Evolutionary conservation across 2,329 filamentous ascomycete species (phyloP).

Genomic region (Macroventuria anomochaeta): DNA sequence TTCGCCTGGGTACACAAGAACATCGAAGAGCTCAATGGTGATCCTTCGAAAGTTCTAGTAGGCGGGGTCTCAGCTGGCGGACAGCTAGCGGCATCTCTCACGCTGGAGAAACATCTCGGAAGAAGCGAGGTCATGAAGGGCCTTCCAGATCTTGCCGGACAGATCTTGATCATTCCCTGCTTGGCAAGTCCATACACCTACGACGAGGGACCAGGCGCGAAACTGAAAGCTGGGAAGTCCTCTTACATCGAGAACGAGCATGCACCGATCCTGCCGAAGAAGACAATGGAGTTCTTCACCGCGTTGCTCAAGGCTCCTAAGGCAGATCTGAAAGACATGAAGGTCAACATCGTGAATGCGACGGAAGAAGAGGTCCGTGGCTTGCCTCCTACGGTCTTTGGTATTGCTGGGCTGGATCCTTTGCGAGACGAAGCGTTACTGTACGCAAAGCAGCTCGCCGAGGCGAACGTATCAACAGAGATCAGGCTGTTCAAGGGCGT

Average conservation of each 20-base stretch:
- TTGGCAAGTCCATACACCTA: conserved; percentile 51
- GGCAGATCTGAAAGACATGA: conserved; percentile 41
- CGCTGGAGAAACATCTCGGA: conserved; percentile 54
- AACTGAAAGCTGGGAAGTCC: conserved; percentile 50
- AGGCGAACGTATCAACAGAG: conserved; percentile 58
- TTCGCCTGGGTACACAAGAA: conserved; percentile 62
- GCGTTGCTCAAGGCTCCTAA: conserved; percentile 26
- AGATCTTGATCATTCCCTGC: conserved; percentile 50
- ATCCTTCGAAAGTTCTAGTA: conserved; percentile 54
- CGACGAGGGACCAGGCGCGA: conserved; percentile 45
- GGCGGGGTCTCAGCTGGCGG: conserved; percentile 60
- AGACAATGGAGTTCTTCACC: conserved; percentile 45
- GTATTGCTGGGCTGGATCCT: conserved; percentile 59
- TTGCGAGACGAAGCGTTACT: conserved; percentile 58
- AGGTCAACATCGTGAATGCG: conserved; percentile 41
- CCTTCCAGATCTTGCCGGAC: conserved; percentile 54
- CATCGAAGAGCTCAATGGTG: conserved; percentile 49
- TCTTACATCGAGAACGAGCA: conserved; percentile 51
- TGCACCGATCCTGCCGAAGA: conserved; percentile 57
- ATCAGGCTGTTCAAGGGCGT: conserved; percentile 59
- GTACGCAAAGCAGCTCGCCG: conserved; percentile 52
- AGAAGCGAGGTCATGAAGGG: conserved; percentile 38
- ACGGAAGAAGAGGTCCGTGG: conserved; percentile 50
- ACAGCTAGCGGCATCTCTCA: conserved; percentile 57
- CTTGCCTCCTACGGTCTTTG: conserved; percentile 56